Evolutionary conservation across 495 filamentous ascomycete species (phyloP).

Genomic region (Pyrenula aspistea): DNA sequence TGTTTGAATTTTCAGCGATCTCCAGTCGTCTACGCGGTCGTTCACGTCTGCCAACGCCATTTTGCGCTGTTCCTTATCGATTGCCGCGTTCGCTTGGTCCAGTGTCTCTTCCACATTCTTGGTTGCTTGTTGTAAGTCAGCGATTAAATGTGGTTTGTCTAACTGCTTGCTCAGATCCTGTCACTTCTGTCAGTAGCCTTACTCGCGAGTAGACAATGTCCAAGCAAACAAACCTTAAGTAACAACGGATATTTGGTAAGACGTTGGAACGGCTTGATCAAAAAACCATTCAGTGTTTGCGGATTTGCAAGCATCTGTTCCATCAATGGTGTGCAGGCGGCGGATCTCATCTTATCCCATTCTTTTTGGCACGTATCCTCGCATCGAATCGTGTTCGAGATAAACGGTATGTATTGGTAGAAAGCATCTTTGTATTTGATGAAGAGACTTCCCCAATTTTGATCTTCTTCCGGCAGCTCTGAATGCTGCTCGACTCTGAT

Average conservation of each 20-base stretch:
- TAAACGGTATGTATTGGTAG: constrained; percentile 87
- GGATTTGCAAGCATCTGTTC: constrained; percentile 51
- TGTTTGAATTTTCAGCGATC: constrained; percentile 74
- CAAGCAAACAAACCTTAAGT: constrained; percentile 50
- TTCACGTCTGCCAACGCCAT: constrained; percentile 72
- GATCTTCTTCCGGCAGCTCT: constrained; percentile 57
- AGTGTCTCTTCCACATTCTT: constrained; percentile 66
- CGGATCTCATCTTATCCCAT: constrained; percentile 42
- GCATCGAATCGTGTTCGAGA: constrained; percentile 68
- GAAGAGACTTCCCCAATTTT: constrained; percentile 89
- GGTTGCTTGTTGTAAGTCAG: constrained; percentile 59
- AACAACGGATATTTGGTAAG: constrained; percentile 89
- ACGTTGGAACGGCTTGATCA: constrained; percentile 93
- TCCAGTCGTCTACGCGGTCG: constrained; percentile 92
- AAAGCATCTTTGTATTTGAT: constrained; percentile 68
- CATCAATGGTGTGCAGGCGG: constrained; percentile 41
- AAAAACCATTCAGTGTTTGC: constrained; percentile 65
- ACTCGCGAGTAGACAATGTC: not conserved
- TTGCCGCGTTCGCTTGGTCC: constrained; percentile 74
- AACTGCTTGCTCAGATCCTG: constrained; percentile 81
- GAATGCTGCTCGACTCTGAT: constrained; percentile 95
- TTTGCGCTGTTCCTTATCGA: constrained; percentile 70
- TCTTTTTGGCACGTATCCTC: constrained; percentile 34
- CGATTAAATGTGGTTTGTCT: constrained; percentile 53
- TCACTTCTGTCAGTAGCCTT: constrained; percentile 6